Conservation (phyloP, 164 flowering plant species). For the Berberis vulgaris region DNA sequence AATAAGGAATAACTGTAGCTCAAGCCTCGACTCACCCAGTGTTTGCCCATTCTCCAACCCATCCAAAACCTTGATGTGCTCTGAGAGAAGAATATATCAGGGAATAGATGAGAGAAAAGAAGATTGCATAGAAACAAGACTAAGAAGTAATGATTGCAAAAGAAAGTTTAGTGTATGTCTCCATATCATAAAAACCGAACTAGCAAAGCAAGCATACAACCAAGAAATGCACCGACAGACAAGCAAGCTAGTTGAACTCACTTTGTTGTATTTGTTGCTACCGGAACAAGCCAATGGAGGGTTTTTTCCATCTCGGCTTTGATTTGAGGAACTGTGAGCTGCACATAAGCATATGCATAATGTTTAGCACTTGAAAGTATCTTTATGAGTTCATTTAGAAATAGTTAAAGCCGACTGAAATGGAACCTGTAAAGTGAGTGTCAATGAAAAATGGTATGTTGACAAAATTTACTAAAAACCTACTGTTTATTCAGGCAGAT, state of each 20-base stretch:
- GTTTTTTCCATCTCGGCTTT: slow-evolving; percentile 76
- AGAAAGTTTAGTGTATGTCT: background rate
- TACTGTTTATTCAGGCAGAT: background rate
- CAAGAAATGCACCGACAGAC: background rate
- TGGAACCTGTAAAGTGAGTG: too few species aligned
- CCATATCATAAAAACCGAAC: too few species aligned
- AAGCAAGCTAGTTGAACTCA: slow-evolving; percentile 15
- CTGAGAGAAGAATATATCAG: slow-evolving; percentile 10
- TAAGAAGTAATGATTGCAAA: background rate
- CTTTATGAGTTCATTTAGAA: too few species aligned
- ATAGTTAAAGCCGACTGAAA: too few species aligned
- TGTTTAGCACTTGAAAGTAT: too few species aligned
- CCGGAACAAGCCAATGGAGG: slow-evolving; percentile 68
- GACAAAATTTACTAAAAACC: too few species aligned
- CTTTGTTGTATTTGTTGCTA: slow-evolving; percentile 70
- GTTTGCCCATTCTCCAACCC: slow-evolving; percentile 91
- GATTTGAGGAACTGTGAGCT: slow-evolving; percentile 47
- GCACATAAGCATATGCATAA: slow-evolving; percentile 15
- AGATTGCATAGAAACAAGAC: background rate
- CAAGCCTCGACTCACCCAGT: slow-evolving; percentile 4
- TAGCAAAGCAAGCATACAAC: background rate
- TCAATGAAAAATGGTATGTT: too few species aligned
- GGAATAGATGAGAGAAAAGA: background rate
- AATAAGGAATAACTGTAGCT: background rate
- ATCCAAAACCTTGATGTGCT: slow-evolving; percentile 82